Base-by-base conservation (phyloP, 2,329 filamentous ascomycete genomes). In the Colletotrichum sp. region DNA sequence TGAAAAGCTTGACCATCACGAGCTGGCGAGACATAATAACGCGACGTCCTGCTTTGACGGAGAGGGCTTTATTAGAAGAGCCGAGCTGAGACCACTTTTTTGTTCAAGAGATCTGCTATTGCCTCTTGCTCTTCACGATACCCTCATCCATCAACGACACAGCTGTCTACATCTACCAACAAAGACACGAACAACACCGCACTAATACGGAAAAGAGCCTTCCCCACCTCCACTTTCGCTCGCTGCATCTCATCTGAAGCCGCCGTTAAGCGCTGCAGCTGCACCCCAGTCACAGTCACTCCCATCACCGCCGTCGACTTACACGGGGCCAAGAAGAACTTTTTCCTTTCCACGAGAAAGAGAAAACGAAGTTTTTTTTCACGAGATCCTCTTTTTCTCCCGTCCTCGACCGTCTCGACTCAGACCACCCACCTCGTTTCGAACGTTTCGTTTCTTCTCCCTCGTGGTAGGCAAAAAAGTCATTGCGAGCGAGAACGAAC, bases 1-100 rank as follows among this genome's bases (percentile, higher is more conserved):
- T 83, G 77, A 77, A 82, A 83, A 82, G 66, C 73, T 68, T 66
- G 78, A 78, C 76, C 77, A 80, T 81, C 79, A 79, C 78, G 78
- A 78, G 77, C 78, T 79, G 77, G 72, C 67, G 55, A 77, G 67
- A 76, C 75, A 72, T 78, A 73, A 75, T 76, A 77, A 77, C 70
- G 70, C 73, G 70, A 73, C 64, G 36, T 62, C 61, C 68, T 67
- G 72, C 34, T 32, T 32, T 67, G 58, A 61, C 32, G 30, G 67
- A 62, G 15, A 16, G 12, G 62, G 56, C 36, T 18, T 24, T 71
- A 56, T 55, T 60, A 70, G 28, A 74, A 71, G 38, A 67, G 58
- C 60, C 34, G 55, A 70, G 21, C 64, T 13, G 48, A 62, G 30
- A 48, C 58, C 64, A 12, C 38, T 52, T 38, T 38, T 48, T 26